Base-by-base conservation (phyloP, 768 basidiomycete species). In the Daedalea quercina region DNA sequence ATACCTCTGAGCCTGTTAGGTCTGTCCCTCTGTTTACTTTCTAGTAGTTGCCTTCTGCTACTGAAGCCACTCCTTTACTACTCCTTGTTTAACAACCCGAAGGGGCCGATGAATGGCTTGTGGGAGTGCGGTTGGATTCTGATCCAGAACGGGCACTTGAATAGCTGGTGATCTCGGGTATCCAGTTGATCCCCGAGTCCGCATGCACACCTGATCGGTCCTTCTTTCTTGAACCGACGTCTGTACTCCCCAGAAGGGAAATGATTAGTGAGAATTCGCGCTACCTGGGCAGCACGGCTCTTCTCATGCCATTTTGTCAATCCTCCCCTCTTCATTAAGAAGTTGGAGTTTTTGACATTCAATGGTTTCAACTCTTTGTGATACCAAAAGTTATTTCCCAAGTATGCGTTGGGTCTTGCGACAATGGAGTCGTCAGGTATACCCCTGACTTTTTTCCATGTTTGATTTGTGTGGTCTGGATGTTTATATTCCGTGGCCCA, bases 201-300 rank as follows among this genome's bases (percentile, higher is more conserved):
- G 34, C 50, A 55, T 41, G 17, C 20, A 22, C 13, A 43, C 26
- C 3, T 48, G 31, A 28, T 43, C 31, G 20, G 46, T 31, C 28
- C 28, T 11, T 6, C 11, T 11, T 31, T 11, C n/a, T 55, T 28
- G 35, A 51, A 55, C 13, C 40, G 42, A 17, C 45, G 28, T 15
- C 54, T 24, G 44, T 45, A 55, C 15, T 44, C 48, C 9, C 54
- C 54, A 24, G 37, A 31, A 24, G 54, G 54, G 25, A 42, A 37
- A 33, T 55, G 54, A 7, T 47, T 47, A 15, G 37, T 40, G 15
- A 40, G 3, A 40, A 40, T 15, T 4, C 37, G 19, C 17, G 11
- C n/a, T n/a, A n/a, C n/a, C n/a, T n/a, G n/a, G n/a, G n/a, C n/a
- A n/a, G n/a, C n/a, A n/a, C n/a, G 11, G 6, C 20, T 23, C 6